phyloP scores from a whole-genome alignment of 768 basidiomycete species.

The Auricularia sp. region DNA sequence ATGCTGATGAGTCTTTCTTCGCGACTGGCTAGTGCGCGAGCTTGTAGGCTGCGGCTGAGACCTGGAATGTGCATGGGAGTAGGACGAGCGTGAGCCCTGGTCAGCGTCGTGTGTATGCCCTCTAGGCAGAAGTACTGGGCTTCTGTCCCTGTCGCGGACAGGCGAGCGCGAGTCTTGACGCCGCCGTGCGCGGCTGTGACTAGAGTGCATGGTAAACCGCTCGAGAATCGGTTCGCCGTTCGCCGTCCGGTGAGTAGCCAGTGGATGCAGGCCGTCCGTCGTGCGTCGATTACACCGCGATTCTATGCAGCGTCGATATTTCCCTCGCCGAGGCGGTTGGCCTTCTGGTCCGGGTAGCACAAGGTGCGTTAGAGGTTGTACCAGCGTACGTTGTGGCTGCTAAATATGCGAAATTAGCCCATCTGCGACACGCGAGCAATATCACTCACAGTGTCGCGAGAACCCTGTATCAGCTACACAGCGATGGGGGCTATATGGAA shows the following conservation, averaged over 20 bases:
- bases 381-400: too few relatives aligned
- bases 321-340: too few relatives aligned
- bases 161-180: background rate
- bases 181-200: background rate
- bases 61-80: background rate
- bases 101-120: background rate
- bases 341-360: too few relatives aligned
- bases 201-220: background rate
- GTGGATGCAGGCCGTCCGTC: background rate
- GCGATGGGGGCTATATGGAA: too few relatives aligned
- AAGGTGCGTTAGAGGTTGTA: too few relatives aligned
- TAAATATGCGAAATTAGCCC: too few relatives aligned
- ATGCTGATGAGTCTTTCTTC: constrained; percentile 1
- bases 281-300: too few relatives aligned
- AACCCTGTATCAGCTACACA: too few relatives aligned
- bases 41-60: background rate
- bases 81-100: background rate
- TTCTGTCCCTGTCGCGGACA: background rate
- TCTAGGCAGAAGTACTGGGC: background rate
- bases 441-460: too few relatives aligned
- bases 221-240: background rate
- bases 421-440: too few relatives aligned
- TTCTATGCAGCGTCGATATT: too few relatives aligned
- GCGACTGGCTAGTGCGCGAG: background rate
- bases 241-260: background rate